Conservation (phyloP, 164 flowering plant genomes). For the Buxus sempervirens region DNA sequence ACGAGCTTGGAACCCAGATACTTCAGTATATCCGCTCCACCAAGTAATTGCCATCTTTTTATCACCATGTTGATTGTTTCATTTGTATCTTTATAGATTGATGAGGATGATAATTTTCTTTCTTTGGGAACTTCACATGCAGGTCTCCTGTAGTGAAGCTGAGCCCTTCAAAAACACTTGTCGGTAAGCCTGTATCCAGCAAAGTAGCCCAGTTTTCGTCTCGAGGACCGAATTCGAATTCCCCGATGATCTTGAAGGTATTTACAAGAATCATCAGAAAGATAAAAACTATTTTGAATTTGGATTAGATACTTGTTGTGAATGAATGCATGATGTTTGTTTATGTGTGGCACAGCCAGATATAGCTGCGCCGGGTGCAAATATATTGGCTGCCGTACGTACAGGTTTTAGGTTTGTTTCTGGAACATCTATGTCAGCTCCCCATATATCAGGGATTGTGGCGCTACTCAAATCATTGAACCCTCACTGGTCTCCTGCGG, state of each 20-base stretch:
- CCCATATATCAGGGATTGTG: constrained; percentile 28
- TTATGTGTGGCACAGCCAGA: constrained; percentile 17
- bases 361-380: constrained; percentile 26
- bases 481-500: constrained; percentile 31
- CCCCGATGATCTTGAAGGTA: constrained; percentile 25
- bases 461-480: constrained; percentile 23
- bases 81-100: too few species aligned
- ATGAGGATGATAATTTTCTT: too few species aligned
- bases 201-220: constrained; percentile 26
- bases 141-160: background rate
- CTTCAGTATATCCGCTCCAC: too few species aligned
- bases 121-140: too few species aligned
- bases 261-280: background rate
- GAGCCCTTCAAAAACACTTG: background rate
- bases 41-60: too few species aligned
- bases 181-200: constrained; percentile 15
- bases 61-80: too few species aligned
- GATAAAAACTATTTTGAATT: too few species aligned
- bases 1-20: too few species aligned
- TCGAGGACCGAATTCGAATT: constrained; percentile 22
- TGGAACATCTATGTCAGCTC: constrained; percentile 35
- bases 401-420: background rate
- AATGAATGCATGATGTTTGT: background rate
- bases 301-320: too few species aligned
- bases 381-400: constrained; percentile 12